Conservation (phyloP, 2,329 filamentous ascomycete genomes). For the Aureobasidium subglaciale region DNA sequence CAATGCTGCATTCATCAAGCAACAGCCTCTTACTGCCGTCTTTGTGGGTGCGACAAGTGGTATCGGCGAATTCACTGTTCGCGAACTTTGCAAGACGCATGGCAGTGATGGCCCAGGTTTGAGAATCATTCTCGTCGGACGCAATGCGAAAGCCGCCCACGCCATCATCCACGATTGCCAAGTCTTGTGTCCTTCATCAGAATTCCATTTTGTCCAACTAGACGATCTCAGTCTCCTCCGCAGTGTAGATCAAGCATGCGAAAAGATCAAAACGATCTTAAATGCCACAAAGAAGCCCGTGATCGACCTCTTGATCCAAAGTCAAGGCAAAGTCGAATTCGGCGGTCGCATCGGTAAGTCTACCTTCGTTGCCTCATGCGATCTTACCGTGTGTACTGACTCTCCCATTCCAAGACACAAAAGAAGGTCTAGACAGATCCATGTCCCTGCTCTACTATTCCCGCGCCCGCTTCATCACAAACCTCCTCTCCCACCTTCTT, state of each 20-base stretch:
- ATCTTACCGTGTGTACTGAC: not conserved
- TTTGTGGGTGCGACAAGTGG: conserved; percentile 21
- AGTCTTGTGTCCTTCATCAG: conserved; percentile 21
- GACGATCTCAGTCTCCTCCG: conserved; percentile 31
- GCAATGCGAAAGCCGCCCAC: conserved; percentile 16
- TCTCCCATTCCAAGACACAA: conserved; percentile 15
- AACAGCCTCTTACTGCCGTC: conserved; percentile 17
- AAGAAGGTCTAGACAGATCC: conserved; percentile 21
- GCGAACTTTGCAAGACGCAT: conserved; percentile 16
- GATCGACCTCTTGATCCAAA: conserved; percentile 36
- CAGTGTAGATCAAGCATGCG: conserved; percentile 29
- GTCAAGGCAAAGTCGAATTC: conserved; percentile 30
- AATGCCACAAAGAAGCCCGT: conserved; percentile 18
- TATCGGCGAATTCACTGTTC: conserved; percentile 20
- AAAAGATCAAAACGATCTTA: conserved; percentile 22
- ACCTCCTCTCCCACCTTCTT: conserved; percentile 20
- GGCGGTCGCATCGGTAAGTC: not conserved
- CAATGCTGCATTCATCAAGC: conserved; percentile 9
- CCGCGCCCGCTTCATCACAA: conserved; percentile 19
- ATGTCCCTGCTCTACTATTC: conserved; percentile 24
- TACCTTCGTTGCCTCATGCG: too few relatives aligned
- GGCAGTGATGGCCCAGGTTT: conserved; percentile 15
- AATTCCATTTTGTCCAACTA: conserved; percentile 26
- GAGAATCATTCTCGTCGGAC: conserved; percentile 20
- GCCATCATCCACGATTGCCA: conserved; percentile 17